Evolutionary conservation across 192 early-diverging fungal genomes (phyloP), one percentile per base, ranked within the genome.

Genomic region (Spizellomyces punctatus): DNA sequence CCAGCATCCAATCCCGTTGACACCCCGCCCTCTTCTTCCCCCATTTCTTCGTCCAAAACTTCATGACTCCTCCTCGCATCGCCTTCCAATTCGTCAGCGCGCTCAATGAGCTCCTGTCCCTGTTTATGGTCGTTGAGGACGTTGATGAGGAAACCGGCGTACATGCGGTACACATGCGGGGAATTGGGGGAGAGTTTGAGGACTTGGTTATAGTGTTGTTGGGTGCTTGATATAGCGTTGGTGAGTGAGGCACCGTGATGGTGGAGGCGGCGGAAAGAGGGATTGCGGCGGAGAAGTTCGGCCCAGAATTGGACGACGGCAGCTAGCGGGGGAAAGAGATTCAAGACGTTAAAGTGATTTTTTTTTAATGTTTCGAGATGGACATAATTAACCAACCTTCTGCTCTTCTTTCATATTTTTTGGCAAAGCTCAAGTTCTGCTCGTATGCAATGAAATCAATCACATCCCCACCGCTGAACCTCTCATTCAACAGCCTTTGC

Each of bases 391-490:
- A 54, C 50, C 4, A 2, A 54, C 50, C 50, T 61, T 61, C 59
- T 36, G 59, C 66, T 46, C 63, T 46, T 5, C 74, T 27, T 52
- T 72, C 78, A 6, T 63, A 76, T 67, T 72, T 75, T 60, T 70
- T 78, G 2, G 79, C 76, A 6, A 46, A 54, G n/a, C 17, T 58
- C 70, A 77, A 54, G 47, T 73, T 79, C 66, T 83, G 81, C 73
- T 79, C 78, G 63, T 57, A 80, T 9, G 81, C 81, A 76, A 83
- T 83, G 52, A 83, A 81, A 60, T 81, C 79, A 77, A 83, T 83
- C 48, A 81, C 79, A 68, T 83, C 81, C 10, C 78, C 78, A 17
- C 81, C 81, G 10, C 46, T 58, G 71, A 74, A 83, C 59, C 66
- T 54, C 22, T 83, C 82, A 72, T 79, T 84, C 52, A 83, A 61